Evolutionary conservation across 164 flowering plant genomes (phyloP).

Genomic region (Magnolia sinica): DNA sequence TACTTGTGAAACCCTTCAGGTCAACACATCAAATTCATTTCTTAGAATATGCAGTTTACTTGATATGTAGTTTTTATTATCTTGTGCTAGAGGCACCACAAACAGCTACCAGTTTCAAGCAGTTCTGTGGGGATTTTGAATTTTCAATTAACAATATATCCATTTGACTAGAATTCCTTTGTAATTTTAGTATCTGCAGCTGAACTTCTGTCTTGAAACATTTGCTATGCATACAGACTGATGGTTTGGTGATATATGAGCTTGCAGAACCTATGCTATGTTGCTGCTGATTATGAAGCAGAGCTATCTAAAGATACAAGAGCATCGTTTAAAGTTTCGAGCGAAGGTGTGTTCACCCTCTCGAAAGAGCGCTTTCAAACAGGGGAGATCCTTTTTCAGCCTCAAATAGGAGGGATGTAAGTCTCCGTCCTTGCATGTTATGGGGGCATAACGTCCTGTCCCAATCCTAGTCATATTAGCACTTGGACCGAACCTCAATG

Average conservation of each 20-base stretch:
- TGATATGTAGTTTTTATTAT: too few relatives aligned
- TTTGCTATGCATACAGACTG: slow-evolving; percentile 3
- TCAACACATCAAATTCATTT: not conserved
- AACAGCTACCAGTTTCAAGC: not conserved
- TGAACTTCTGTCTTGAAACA: not conserved
- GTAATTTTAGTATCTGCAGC: not conserved
- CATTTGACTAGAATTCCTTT: not conserved
- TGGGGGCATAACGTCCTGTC: too few relatives aligned
- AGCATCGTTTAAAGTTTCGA: slow-evolving; percentile 55
- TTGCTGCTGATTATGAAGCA: slow-evolving; percentile 83
- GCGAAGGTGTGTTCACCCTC: slow-evolving; percentile 67
- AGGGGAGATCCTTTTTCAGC: slow-evolving; percentile 87
- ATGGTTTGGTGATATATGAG: slow-evolving; percentile 11
- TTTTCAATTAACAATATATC: too few relatives aligned
- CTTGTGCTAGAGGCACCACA: not conserved
- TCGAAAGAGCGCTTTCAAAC: slow-evolving; percentile 90
- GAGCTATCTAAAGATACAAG: slow-evolving; percentile 68
- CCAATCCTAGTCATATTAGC: too few relatives aligned
- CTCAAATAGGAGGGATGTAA: slow-evolving; percentile 83
- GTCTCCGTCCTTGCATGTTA: slow-evolving; percentile 19
- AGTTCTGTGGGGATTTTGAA: not conserved
- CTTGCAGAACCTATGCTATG: slow-evolving; percentile 82
- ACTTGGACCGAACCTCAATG: too few relatives aligned
- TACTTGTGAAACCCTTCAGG: not conserved
- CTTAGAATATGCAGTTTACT: not conserved